phyloP scores from a whole-genome alignment of 75 land plant species.

The Isoetes taiwanensis region DNA sequence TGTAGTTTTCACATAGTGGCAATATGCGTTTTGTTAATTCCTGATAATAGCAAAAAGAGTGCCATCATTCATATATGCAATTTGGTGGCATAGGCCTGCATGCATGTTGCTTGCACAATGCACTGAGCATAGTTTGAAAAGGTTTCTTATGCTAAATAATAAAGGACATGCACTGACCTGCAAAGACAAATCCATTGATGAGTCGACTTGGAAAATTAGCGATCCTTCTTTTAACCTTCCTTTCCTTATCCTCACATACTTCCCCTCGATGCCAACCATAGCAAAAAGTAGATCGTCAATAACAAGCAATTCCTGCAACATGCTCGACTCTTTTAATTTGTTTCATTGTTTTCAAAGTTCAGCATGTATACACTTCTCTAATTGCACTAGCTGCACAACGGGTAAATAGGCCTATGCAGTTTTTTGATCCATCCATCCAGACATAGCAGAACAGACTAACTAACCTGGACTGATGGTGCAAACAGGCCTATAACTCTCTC shows the following conservation, averaged over 20 bases:
- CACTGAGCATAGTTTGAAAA: background rate
- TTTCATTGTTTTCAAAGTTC: background rate
- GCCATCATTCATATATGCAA: constrained; percentile 7
- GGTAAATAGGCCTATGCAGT: background rate
- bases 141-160: background rate
- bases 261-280: constrained; percentile 91
- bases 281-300: constrained; percentile 85
- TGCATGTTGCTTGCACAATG: no score
- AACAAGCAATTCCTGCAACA: constrained; percentile 64
- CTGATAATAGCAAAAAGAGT: constrained; percentile 24
- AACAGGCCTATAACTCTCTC: constrained; percentile 42
- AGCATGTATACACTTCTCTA: background rate
- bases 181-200: constrained; percentile 78
- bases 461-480: constrained; percentile 64
- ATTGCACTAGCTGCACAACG: background rate
- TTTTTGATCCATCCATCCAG: background rate
- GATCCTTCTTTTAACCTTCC: constrained; percentile 39
- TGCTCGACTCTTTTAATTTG: background rate
- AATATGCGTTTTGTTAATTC: constrained; percentile 63
- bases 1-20: constrained; percentile 77
- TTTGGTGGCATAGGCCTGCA: no score
- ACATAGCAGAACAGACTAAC: background rate
- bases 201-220: constrained; percentile 52
- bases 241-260: constrained; percentile 46
- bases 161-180: constrained; percentile 35